These are phyloP conservation scores for Jamesozyma spencerorum DNA, from an alignment of 805 yeast species.

Conservation along the genomic window DNA sequence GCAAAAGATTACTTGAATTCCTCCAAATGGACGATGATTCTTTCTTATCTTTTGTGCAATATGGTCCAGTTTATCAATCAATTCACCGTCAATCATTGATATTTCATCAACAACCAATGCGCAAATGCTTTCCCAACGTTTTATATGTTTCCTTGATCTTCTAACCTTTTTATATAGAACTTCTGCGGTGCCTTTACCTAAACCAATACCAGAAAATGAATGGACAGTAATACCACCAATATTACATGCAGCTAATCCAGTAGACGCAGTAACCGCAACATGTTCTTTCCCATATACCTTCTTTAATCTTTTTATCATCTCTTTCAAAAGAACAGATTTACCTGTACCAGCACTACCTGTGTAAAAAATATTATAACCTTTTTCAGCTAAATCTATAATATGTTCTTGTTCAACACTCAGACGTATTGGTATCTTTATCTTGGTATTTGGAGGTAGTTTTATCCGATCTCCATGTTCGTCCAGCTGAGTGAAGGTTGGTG, in stretches of 20 bases:
- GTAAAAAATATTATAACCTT: constrained; percentile 68
- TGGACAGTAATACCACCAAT: constrained; percentile 74
- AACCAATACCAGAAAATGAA: constrained; percentile 69
- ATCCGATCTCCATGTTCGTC: constrained; percentile 10
- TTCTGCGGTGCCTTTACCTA: constrained; percentile 48
- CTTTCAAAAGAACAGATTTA: constrained; percentile 73
- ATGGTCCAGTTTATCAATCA: constrained; percentile 53
- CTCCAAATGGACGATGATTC: constrained; percentile 58
- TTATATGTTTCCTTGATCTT: constrained; percentile 39
- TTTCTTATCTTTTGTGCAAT: constrained; percentile 47
- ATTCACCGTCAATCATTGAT: constrained; percentile 67
- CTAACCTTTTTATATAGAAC: constrained; percentile 44
- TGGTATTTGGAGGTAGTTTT: constrained; percentile 16
- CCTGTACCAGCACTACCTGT: constrained; percentile 99
- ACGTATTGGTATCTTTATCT: constrained; percentile 24
- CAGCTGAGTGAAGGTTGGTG: constrained; percentile 11
- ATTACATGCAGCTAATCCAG: constrained; percentile 77
- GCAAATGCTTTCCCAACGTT: constrained; percentile 46
- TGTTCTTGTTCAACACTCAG: constrained; percentile 55
- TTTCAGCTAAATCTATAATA: constrained; percentile 54
- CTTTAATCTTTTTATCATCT: constrained; percentile 47
- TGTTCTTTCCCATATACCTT: constrained; percentile 36
- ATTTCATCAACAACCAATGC: constrained; percentile 71
- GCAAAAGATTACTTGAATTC: constrained; percentile 64
- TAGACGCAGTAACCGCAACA: constrained; percentile 75